These are phyloP conservation scores for Geum urbanum DNA, from an alignment of 306 rosid genomes.

Conservation along the genomic window DNA sequence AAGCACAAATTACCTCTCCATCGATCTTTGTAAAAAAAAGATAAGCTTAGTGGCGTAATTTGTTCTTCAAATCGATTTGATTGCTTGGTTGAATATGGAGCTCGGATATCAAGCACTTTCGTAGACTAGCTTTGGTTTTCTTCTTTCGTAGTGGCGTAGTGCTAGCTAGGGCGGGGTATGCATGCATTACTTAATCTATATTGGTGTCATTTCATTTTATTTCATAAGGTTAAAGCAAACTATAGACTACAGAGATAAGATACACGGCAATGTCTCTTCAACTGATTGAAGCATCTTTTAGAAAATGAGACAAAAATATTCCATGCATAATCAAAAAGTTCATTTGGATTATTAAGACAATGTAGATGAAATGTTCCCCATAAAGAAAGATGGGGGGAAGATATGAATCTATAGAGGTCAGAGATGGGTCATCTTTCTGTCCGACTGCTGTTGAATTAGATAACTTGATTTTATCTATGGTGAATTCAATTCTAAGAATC, in stretches of 20 bases:
- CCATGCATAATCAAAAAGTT: background rate
- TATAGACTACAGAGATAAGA: background rate
- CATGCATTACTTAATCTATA: background rate
- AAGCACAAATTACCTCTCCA: background rate
- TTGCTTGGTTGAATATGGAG: background rate
- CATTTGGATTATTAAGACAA: slow-evolving; percentile 5
- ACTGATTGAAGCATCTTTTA: slow-evolving; percentile 7
- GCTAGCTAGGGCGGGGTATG: background rate
- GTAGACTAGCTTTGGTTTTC: background rate
- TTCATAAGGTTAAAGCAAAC: background rate
- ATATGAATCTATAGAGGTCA: background rate
- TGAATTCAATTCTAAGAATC: background rate
- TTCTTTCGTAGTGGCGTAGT: background rate
- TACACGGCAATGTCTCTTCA: slow-evolving; percentile 12
- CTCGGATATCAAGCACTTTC: slow-evolving; percentile 8
- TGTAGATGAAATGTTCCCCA: background rate
- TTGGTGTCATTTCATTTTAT: slow-evolving; percentile 9
- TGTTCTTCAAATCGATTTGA: background rate
- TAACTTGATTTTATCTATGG: background rate
- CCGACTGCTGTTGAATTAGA: background rate
- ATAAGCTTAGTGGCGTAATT: background rate
- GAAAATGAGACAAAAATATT: background rate
- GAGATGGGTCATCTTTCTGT: background rate
- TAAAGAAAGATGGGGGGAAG: background rate
- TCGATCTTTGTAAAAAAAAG: background rate